Percentiles rank a stretch among this genome's conserved stretches.
phyloP scores from a whole-genome alignment of 2,329 filamentous ascomycete species.

The Epicoccum sorghinum region DNA sequence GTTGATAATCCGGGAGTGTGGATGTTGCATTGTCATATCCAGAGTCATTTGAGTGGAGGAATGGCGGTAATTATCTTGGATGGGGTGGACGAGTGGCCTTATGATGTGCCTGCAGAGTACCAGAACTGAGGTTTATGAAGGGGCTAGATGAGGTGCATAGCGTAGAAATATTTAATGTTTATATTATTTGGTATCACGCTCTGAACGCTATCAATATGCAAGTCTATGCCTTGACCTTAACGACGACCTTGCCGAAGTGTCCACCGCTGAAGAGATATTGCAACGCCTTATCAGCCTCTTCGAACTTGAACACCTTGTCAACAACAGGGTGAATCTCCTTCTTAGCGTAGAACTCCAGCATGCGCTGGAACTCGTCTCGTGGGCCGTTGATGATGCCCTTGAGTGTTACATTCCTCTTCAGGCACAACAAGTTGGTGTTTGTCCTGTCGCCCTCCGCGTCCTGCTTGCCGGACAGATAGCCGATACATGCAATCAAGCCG shows the following conservation, averaged over 20 bases:
- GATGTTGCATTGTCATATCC: constrained; percentile 59
- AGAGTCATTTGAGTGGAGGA: constrained; percentile 55
- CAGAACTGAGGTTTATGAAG: constrained; percentile 13
- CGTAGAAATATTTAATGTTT: not conserved
- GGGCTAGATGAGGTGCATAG: not conserved
- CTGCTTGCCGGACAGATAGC: constrained; percentile 59
- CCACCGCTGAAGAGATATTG: constrained; percentile 39
- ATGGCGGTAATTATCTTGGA: constrained; percentile 58
- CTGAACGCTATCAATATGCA: not conserved
- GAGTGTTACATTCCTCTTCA: constrained; percentile 59
- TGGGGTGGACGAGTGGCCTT: constrained; percentile 55
- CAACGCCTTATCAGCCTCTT: constrained; percentile 37
- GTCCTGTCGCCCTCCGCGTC: constrained; percentile 61
- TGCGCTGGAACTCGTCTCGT: constrained; percentile 57
- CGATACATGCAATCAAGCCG: constrained; percentile 50
- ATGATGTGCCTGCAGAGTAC: constrained; percentile 28
- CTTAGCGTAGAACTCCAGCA: constrained; percentile 50
- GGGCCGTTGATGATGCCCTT: constrained; percentile 69
- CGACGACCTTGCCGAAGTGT: constrained; percentile 51
- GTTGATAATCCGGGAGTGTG: constrained; percentile 55
- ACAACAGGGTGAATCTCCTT: constrained; percentile 51
- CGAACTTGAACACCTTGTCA: constrained; percentile 49
- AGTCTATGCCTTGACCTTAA: constrained; percentile 33
- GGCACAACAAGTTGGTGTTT: constrained; percentile 65
- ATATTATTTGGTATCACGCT: not conserved